A percentile compares a stretch with the other conserved stretches of the same genome.
phyloP scores from a whole-genome alignment of 2,329 filamentous ascomycete species.

The Aspergillus neotritici region DNA sequence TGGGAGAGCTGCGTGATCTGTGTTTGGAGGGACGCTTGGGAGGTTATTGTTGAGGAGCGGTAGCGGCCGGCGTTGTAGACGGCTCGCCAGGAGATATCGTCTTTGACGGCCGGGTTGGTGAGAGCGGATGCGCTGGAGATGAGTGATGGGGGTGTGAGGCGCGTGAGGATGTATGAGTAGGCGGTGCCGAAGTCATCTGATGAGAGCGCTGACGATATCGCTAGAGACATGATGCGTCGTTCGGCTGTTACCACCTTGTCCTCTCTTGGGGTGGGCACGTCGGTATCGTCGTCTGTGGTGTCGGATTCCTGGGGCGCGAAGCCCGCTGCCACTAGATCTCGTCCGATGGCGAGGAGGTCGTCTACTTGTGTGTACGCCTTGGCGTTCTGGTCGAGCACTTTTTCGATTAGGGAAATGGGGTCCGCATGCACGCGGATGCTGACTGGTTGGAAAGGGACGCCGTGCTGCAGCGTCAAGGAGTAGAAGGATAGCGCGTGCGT shows the following conservation, averaged over 20 bases:
- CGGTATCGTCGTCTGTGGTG: conserved; percentile 13
- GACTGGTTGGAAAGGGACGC: conserved; percentile 61
- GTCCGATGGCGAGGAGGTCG: conserved; percentile 57
- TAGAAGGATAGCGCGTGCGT: conserved; percentile 63
- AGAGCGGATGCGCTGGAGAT: conserved; percentile 24
- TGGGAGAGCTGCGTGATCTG: conserved; percentile 55
- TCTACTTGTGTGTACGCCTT: conserved; percentile 60
- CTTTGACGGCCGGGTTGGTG: conserved; percentile 31
- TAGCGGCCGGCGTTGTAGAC: conserved; percentile 58
- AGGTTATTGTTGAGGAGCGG: conserved; percentile 31
- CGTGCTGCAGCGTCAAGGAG: conserved; percentile 58
- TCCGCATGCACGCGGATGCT: conserved; percentile 60
- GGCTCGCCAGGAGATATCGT: conserved; percentile 60
- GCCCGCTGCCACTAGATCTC: conserved; percentile 50
- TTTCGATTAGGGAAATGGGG: conserved; percentile 54
- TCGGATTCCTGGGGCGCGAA: conserved; percentile 25
- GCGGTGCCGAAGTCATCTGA: conserved; percentile 53
- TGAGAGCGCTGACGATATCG: conserved; percentile 41
- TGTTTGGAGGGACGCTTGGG: conserved; percentile 30
- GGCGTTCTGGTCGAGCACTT: conserved; percentile 57
- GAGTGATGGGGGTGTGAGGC: conserved; percentile 41
- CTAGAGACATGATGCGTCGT: conserved; percentile 43
- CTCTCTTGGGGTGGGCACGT: conserved; percentile 14
- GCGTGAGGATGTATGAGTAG: conserved; percentile 61
- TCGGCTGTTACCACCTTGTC: conserved; percentile 35